phyloP scores from a whole-genome alignment of 2,329 filamentous ascomycete genomes.

The Arachnomyces sp. region DNA sequence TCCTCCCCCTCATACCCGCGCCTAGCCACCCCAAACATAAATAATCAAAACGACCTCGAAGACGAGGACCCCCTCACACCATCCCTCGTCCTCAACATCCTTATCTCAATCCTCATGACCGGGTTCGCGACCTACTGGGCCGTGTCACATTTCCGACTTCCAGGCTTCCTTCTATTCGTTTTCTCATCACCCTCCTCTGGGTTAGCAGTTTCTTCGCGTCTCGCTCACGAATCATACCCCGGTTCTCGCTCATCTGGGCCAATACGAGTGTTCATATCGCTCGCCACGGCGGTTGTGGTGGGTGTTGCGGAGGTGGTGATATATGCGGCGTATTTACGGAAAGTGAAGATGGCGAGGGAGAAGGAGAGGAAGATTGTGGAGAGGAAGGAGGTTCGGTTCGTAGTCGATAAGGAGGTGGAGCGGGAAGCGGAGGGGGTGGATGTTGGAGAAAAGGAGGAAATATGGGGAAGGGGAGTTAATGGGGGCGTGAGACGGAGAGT shows the following conservation, averaged over 20 bases:
- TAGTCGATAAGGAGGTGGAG: slow-evolving; percentile 14
- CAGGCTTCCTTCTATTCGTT: slow-evolving; percentile 18
- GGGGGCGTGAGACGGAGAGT: slow-evolving; percentile 33
- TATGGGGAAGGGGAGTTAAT: slow-evolving; percentile 34
- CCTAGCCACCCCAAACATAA: slow-evolving; percentile 37
- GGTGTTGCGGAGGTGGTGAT: slow-evolving; percentile 40
- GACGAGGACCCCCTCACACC: slow-evolving; percentile 32
- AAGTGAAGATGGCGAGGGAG: slow-evolving; percentile 31
- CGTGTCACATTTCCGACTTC: slow-evolving; percentile 29
- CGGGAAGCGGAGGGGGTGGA: slow-evolving; percentile 1
- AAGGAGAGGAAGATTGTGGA: slow-evolving; percentile 32
- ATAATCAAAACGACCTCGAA: slow-evolving; percentile 25
- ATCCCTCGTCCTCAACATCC: slow-evolving; percentile 73
- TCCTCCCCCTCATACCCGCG: slow-evolving; percentile 49
- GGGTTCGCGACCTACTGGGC: slow-evolving; percentile 40
- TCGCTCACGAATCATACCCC: slow-evolving; percentile 11
- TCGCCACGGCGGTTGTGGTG: slow-evolving; percentile 34
- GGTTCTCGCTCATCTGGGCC: slow-evolving; percentile 22
- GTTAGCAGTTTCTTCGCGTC: slow-evolving; percentile 6
- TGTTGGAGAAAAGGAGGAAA: slow-evolving; percentile 21
- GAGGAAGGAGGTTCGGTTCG: slow-evolving; percentile 27
- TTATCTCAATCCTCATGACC: slow-evolving; percentile 73
- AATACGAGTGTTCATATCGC: slow-evolving; percentile 31
- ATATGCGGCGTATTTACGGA: slow-evolving; percentile 39
- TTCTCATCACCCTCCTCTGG: slow-evolving; percentile 11